phyloP scores from a whole-genome alignment of 352 stramenopile species.

The Aphanomyces invadans region DNA sequence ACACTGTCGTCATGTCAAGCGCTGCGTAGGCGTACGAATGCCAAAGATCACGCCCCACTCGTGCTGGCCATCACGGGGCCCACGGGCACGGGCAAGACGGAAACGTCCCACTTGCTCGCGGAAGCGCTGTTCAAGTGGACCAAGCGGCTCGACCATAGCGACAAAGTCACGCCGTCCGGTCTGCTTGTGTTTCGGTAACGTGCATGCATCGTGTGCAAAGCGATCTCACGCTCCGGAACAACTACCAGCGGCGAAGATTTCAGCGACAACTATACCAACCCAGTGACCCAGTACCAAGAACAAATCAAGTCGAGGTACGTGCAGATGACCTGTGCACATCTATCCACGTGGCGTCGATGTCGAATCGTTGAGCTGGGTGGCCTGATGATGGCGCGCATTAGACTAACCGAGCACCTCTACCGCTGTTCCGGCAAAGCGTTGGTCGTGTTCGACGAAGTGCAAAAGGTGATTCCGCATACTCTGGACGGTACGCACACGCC shows the following conservation, averaged over 20 bases:
- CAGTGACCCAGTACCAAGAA: conserved; percentile 72
- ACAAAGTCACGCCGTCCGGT: conserved; percentile 54
- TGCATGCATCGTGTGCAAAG: neutral
- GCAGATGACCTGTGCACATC: too few relatives aligned
- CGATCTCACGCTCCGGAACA: neutral
- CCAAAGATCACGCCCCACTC: conserved; percentile 58
- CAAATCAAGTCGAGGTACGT: conserved; percentile 70
- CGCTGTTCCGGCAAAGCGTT: conserved; percentile 80
- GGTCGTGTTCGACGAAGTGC: conserved; percentile 87
- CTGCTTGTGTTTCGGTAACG: conserved; percentile 68
- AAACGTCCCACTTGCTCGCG: conserved; percentile 78
- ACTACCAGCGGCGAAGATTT: conserved; percentile 70
- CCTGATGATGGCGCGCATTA: conserved; percentile 23
- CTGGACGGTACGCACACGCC: conserved; percentile 65
- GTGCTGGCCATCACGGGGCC: conserved; percentile 85
- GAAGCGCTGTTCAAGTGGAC: conserved; percentile 78
- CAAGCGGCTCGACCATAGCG: conserved; percentile 58
- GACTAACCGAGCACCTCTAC: conserved; percentile 69
- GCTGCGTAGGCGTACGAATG: conserved; percentile 35
- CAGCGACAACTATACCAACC: conserved; percentile 74
- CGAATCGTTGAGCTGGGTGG: too few relatives aligned
- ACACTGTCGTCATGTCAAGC: conserved; percentile 8
- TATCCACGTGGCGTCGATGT: too few relatives aligned
- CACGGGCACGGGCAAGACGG: conserved; percentile 86
- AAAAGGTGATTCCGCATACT: conserved; percentile 86